These are phyloP conservation scores for Wallacemonas sp. DNA, from an alignment of 208 protist species.

Conservation along the genomic window DNA sequence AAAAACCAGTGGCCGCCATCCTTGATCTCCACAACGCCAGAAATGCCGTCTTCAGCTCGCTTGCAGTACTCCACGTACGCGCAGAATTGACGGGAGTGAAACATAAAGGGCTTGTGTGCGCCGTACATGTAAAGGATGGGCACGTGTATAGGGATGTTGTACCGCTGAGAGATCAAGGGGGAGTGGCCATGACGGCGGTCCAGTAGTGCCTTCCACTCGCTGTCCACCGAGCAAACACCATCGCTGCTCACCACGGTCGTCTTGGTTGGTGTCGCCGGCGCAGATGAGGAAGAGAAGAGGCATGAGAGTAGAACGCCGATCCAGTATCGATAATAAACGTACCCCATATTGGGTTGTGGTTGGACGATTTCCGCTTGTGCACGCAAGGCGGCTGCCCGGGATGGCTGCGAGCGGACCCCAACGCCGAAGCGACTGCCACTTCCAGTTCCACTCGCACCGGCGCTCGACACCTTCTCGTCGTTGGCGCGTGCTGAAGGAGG, in stretches of 20 bases:
- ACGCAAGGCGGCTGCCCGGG: not conserved
- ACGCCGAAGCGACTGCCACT: not conserved
- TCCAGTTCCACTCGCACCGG: not conserved
- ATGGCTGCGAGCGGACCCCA: not conserved
- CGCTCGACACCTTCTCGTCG: constrained; percentile 1
- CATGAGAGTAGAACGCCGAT: constrained; percentile 17
- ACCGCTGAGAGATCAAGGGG: constrained; percentile 49
- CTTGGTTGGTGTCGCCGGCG: constrained; percentile 2
- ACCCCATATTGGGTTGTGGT: constrained; percentile 18
- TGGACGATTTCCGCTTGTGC: constrained; percentile 9
- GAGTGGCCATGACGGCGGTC: constrained; percentile 11
- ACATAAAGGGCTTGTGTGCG: constrained; percentile 37
- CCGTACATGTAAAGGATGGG: constrained; percentile 80
- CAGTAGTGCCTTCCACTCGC: not conserved
- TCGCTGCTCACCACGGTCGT: constrained; percentile 27
- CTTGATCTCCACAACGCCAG: constrained; percentile 56
- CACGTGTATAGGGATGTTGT: constrained; percentile 49
- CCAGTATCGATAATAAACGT: constrained; percentile 50
- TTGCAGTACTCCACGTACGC: constrained; percentile 51
- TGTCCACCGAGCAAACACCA: too few relatives aligned
- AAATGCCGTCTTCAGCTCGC: constrained; percentile 53
- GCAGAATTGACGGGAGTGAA: constrained; percentile 65
- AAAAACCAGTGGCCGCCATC: constrained; percentile 84
- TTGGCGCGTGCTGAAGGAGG: not conserved
- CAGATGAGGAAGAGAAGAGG: constrained; percentile 17